Percentiles rank a stretch among this genome's conserved stretches.
Conservation (phyloP, 2,329 filamentous ascomycete genomes). For the Dryadomyces quercus-mongolicae region DNA sequence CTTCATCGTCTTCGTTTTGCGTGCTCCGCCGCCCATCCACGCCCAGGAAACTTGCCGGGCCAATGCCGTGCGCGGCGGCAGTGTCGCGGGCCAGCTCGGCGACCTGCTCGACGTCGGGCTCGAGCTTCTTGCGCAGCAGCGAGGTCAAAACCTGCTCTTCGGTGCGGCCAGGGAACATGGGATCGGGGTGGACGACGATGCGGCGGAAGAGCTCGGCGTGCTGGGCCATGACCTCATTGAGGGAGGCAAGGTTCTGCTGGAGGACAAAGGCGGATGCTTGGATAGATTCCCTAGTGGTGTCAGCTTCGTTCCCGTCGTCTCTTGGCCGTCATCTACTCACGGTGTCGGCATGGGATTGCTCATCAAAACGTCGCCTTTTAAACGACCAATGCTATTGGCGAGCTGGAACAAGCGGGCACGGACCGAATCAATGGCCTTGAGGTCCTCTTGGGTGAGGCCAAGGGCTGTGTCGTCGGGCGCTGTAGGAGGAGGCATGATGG, state of each 20-base stretch:
- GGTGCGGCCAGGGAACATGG: slow-evolving; percentile 59
- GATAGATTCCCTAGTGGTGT: slow-evolving; percentile 56
- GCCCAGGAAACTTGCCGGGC: slow-evolving; percentile 21
- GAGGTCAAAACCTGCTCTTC: slow-evolving; percentile 55
- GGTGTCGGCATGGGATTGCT: slow-evolving; percentile 55
- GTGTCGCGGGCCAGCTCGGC: slow-evolving; percentile 50
- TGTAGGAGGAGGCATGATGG: slow-evolving; percentile 15
- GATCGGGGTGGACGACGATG: slow-evolving; percentile 63
- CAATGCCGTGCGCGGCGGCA: slow-evolving; percentile 21
- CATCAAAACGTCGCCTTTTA: slow-evolving; percentile 47
- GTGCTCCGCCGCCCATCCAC: slow-evolving; percentile 10
- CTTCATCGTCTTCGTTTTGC: slow-evolving; percentile 22
- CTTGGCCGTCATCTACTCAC: slow-evolving; percentile 27
- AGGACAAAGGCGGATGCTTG: slow-evolving; percentile 62
- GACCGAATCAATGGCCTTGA: slow-evolving; percentile 59
- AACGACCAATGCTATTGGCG: slow-evolving; percentile 52
- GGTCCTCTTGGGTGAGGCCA: slow-evolving; percentile 44
- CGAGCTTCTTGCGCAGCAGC: slow-evolving; percentile 72
- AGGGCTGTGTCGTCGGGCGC: slow-evolving; percentile 23
- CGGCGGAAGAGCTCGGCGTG: slow-evolving; percentile 56
- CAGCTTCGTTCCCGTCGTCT: no score
- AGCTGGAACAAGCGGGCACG: slow-evolving; percentile 57
- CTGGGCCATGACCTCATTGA: slow-evolving; percentile 52
- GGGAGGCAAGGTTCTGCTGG: slow-evolving; percentile 54
- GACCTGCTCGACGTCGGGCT: slow-evolving; percentile 64